Evolutionary conservation across 1,284 basidiomycete species (phyloP).

Genomic region (Leccinum fuscescens): DNA sequence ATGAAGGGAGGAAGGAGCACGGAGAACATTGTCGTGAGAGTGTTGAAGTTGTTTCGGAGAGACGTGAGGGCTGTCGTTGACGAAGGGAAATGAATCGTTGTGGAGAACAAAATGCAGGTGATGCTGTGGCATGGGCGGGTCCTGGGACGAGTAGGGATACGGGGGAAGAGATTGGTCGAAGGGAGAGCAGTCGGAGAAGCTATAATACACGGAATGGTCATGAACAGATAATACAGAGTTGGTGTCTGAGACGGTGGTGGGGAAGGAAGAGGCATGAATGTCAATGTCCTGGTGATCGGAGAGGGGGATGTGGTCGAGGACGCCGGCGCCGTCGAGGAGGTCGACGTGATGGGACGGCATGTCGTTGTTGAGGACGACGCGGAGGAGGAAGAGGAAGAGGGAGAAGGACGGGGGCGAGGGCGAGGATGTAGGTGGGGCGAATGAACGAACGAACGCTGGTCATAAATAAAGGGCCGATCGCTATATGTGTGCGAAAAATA

Average conservation of each 20-base stretch:
- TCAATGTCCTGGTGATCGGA: constrained; percentile 34
- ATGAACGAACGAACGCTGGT: constrained; percentile 19
- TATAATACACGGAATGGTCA: constrained; percentile 34
- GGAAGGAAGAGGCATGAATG: constrained; percentile 29
- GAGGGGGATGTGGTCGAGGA: constrained; percentile 21
- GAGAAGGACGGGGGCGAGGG: neutral
- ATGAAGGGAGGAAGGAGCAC: constrained; percentile 22
- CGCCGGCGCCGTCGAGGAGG: constrained; percentile 18
- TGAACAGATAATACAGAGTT: constrained; percentile 37
- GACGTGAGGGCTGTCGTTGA: constrained; percentile 25
- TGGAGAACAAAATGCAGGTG: constrained; percentile 30
- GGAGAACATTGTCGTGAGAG: constrained; percentile 22
- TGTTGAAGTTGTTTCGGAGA: constrained; percentile 29
- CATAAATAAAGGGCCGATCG: constrained; percentile 34
- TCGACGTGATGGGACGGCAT: constrained; percentile 21
- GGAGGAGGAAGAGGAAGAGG: constrained; percentile 16
- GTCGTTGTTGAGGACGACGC: constrained; percentile 11
- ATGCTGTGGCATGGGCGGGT: constrained; percentile 27
- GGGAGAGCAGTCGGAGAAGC: constrained; percentile 25
- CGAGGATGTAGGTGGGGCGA: constrained; percentile 5
- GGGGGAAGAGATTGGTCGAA: constrained; percentile 22
- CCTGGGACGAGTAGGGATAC: constrained; percentile 29
- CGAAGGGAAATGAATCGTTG: constrained; percentile 22
- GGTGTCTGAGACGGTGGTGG: constrained; percentile 16
- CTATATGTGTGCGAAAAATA: constrained; percentile 27